phyloP scores from a whole-genome alignment of 805 yeast species.

The Candida easanensis region DNA sequence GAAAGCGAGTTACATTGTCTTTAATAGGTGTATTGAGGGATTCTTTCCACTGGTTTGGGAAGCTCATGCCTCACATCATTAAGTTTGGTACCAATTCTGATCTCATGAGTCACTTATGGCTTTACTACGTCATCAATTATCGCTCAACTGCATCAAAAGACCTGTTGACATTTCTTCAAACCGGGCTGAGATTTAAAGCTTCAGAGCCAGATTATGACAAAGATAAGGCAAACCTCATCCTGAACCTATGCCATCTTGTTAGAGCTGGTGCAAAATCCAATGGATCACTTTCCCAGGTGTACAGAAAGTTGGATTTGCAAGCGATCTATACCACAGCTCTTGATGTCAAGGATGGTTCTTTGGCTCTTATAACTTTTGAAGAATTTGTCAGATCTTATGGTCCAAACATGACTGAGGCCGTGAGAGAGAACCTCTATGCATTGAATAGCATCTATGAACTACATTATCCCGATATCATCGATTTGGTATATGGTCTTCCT shows the following conservation, averaged over 20 bases:
- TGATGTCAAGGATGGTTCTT: constrained; percentile 22
- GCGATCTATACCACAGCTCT: constrained; percentile 27
- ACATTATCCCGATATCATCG: constrained; percentile 52
- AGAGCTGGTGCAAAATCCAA: constrained; percentile 22
- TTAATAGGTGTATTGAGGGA: constrained; percentile 7
- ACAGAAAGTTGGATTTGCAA: constrained; percentile 17
- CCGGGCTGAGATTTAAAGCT: background rate
- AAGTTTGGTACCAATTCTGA: constrained; percentile 12
- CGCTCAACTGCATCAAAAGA: constrained; percentile 17
- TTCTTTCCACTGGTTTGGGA: background rate
- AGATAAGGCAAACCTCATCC: constrained; percentile 14
- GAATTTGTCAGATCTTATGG: constrained; percentile 19
- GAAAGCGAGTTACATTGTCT: constrained; percentile 9
- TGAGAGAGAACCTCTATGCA: too few relatives aligned
- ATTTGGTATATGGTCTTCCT: constrained; percentile 65
- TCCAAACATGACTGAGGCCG: background rate
- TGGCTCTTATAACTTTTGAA: constrained; percentile 37
- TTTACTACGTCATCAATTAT: constrained; percentile 24
- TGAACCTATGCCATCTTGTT: constrained; percentile 28
- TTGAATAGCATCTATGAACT: background rate
- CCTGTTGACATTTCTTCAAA: constrained; percentile 6
- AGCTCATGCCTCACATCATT: constrained; percentile 12
- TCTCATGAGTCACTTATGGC: constrained; percentile 29
- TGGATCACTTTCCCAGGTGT: constrained; percentile 1
- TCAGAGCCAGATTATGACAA: background rate